phyloP scores from a whole-genome alignment of 1,284 basidiomycete species.

The Athelia psychrophila region DNA sequence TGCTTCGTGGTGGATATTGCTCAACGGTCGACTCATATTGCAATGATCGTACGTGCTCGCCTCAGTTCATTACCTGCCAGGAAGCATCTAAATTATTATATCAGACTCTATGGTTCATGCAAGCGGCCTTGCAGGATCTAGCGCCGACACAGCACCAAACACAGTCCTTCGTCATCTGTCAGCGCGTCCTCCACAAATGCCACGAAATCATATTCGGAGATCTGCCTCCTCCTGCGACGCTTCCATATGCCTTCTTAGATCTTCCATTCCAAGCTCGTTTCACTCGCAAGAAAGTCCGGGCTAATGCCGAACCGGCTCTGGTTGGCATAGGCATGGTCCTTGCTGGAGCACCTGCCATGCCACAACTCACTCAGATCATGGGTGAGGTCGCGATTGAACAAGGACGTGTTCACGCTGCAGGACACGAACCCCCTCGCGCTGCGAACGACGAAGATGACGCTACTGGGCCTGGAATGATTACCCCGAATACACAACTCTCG shows the following conservation, averaged over 20 bases:
- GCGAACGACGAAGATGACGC: conserved; percentile 43
- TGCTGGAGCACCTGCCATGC: conserved; percentile 79
- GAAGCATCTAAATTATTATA: conserved; percentile 14
- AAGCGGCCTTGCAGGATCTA: conserved; percentile 90
- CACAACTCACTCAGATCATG: conserved; percentile 65
- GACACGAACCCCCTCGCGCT: conserved; percentile 44
- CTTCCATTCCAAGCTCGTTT: conserved; percentile 47
- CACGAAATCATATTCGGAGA: conserved; percentile 98
- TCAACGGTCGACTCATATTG: conserved; percentile 89
- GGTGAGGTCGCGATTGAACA: conserved; percentile 91
- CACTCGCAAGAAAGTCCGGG: conserved; percentile 64
- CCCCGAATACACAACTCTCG: background rate
- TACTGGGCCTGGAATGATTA: conserved; percentile 19
- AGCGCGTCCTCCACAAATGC: conserved; percentile 88
- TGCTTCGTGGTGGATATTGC: conserved; percentile 87
- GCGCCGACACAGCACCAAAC: conserved; percentile 62
- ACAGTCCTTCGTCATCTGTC: conserved; percentile 87
- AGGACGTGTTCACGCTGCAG: conserved; percentile 66
- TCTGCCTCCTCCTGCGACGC: conserved; percentile 59
- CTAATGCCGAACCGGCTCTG: conserved; percentile 70
- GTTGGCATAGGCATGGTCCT: conserved; percentile 86
- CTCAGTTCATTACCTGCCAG: conserved; percentile 10
- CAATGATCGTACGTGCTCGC: conserved; percentile 77
- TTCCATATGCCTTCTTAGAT: conserved; percentile 62
- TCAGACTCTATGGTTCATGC: conserved; percentile 97